Conservation (phyloP, 2,329 filamentous ascomycete genomes). For the Cyphellophora attinorum region DNA sequence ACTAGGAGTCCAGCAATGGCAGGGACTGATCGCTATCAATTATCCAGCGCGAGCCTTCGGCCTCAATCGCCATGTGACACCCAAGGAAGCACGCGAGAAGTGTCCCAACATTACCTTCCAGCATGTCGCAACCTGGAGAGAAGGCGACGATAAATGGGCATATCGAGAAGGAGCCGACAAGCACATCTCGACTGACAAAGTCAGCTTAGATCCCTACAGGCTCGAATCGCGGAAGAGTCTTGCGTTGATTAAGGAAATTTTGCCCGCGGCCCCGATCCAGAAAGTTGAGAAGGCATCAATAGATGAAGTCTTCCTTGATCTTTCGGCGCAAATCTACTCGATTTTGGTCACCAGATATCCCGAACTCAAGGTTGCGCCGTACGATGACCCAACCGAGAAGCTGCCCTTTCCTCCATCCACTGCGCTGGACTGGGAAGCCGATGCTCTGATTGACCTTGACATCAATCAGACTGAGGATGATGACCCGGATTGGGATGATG, state of each 20-base stretch:
- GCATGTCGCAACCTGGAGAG: constrained; percentile 91
- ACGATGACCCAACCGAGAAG: constrained; percentile 60
- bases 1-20: constrained; percentile 91
- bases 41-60: constrained; percentile 79
- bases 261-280: constrained; percentile 55
- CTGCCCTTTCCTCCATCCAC: constrained; percentile 65
- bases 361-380: constrained; percentile 59
- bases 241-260: constrained; percentile 61
- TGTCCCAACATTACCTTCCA: constrained; percentile 79
- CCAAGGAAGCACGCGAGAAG: constrained; percentile 72
- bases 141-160: constrained; percentile 84
- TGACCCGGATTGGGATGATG: constrained; percentile 93
- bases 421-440: constrained; percentile 71
- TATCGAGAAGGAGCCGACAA: constrained; percentile 74
- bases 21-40: constrained; percentile 91
- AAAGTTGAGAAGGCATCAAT: constrained; percentile 88
- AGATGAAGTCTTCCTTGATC: constrained; percentile 89
- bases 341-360: constrained; percentile 68
- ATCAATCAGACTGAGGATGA: constrained; percentile 61
- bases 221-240: constrained; percentile 76
- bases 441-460: constrained; percentile 73
- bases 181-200: constrained; percentile 81
- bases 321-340: constrained; percentile 74
- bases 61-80: constrained; percentile 67
- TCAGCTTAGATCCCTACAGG: constrained; percentile 86